These are phyloP conservation scores for Gossypium rotundifolium DNA, from an alignment of 345 rosid genomes.

Conservation along the genomic window DNA sequence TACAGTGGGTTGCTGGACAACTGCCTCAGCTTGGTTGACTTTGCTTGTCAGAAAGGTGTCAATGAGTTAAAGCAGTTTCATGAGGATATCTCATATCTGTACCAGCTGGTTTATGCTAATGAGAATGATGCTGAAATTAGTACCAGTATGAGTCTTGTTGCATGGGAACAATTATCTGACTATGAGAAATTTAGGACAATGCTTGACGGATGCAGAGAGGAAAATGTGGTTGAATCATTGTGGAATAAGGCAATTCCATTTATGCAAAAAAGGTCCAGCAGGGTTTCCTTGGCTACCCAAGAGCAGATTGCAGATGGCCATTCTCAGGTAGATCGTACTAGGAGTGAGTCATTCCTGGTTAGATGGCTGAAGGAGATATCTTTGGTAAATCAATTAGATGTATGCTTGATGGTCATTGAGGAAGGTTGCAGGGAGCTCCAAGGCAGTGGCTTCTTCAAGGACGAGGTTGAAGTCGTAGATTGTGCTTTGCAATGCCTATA, in stretches of 20 bases:
- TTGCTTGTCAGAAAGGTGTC: constrained; percentile 72
- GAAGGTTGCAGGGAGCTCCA: constrained; percentile 71
- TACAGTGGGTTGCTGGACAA: constrained; percentile 88
- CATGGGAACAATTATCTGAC: constrained; percentile 82
- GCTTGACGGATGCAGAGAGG: constrained; percentile 61
- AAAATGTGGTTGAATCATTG: constrained; percentile 55
- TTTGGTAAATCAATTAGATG: constrained; percentile 54
- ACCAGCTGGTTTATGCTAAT: constrained; percentile 65
- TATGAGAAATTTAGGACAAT: constrained; percentile 75
- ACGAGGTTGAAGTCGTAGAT: constrained; percentile 66
- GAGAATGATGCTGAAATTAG: constrained; percentile 43
- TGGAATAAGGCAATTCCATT: constrained; percentile 67
- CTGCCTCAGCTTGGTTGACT: constrained; percentile 65
- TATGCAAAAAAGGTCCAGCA: constrained; percentile 45
- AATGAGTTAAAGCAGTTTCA: constrained; percentile 61
- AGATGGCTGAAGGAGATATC: constrained; percentile 89
- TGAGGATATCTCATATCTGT: constrained; percentile 67
- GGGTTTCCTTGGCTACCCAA: constrained; percentile 13
- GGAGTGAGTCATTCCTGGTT: constrained; percentile 59
- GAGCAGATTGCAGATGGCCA: constrained; percentile 17
- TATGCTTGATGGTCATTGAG: constrained; percentile 68
- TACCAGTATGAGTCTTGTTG: constrained; percentile 52
- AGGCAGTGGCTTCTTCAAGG: constrained; percentile 49
- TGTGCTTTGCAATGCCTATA: constrained; percentile 83
- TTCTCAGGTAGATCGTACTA: constrained; percentile 20